Evolutionary conservation across 305 asterid genomes (phyloP).

Genomic region (Fraxinus dipetala): DNA sequence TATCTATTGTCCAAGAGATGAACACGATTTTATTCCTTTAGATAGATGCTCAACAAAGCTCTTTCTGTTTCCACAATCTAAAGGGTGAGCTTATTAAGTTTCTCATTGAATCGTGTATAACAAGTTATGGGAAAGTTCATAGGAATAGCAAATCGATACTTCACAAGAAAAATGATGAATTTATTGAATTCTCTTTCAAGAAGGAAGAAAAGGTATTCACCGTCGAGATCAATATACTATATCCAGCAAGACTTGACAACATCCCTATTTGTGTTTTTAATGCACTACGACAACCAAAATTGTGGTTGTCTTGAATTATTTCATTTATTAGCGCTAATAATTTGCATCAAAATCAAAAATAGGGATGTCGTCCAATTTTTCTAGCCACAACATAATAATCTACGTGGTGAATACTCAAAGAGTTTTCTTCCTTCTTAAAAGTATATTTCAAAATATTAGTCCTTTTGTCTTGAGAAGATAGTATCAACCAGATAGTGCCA

Average conservation of each 20-base stretch:
- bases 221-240: no score
- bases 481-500: neutral
- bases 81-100: no score
- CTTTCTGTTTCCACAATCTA: neutral
- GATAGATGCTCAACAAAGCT: neutral
- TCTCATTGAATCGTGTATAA: neutral
- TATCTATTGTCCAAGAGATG: neutral
- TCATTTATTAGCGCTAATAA: neutral
- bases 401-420: neutral
- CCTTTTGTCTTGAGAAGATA: neutral
- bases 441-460: neutral
- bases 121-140: neutral
- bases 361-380: neutral
- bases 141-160: neutral
- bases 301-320: neutral
- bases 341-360: neutral
- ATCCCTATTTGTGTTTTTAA: no score
- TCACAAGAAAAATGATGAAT: neutral
- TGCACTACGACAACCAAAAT: neutral
- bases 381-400: neutral
- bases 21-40: neutral
- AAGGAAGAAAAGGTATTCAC: neutral
- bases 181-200: neutral
- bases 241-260: neutral
- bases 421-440: no score